phyloP scores from a whole-genome alignment of 179 eudicot genomes.

The Corrigiola litoralis region DNA sequence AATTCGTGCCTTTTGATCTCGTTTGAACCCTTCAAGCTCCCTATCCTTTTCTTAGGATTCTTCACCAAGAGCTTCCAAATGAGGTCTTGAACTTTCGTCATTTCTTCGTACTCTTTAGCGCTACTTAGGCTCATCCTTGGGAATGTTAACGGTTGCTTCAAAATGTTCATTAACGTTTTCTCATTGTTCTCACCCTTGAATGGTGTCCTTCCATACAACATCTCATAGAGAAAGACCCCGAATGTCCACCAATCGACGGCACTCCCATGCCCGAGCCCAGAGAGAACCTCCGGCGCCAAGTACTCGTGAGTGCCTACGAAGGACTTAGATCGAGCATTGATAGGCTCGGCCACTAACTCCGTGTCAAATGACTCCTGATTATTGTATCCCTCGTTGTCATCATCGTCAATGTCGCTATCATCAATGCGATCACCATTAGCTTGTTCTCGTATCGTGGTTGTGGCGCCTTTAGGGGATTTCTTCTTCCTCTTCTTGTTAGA shows the following conservation, averaged over 20 bases:
- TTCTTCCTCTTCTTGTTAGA: constrained; percentile 18
- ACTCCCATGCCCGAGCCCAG: constrained; percentile 76
- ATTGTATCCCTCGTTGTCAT: neutral
- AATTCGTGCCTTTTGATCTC: constrained; percentile 71
- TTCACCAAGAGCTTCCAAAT: constrained; percentile 58
- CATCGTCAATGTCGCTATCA: neutral
- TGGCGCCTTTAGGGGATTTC: constrained; percentile 10
- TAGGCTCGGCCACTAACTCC: constrained; percentile 71
- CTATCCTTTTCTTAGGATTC: constrained; percentile 72
- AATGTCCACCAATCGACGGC: constrained; percentile 92
- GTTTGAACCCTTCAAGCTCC: constrained; percentile 52
- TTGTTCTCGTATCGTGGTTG: constrained; percentile 34
- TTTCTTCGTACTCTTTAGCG: constrained; percentile 56
- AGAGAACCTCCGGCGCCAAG: constrained; percentile 79
- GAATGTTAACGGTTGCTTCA: constrained; percentile 57
- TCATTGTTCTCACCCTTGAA: constrained; percentile 77
- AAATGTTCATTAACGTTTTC: constrained; percentile 55
- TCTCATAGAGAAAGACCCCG: constrained; percentile 73
- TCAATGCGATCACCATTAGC: constrained; percentile 21
- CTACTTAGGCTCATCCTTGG: constrained; percentile 47
- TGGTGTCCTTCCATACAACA: constrained; percentile 63
- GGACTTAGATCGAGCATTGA: constrained; percentile 63
- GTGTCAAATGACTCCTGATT: constrained; percentile 20
- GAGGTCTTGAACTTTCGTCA: constrained; percentile 57
- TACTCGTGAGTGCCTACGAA: constrained; percentile 88